Evolutionary conservation across 495 filamentous ascomycete genomes (phyloP), one percentile per base, ranked within the genome.

Genomic region (Penicillium cosmopolitanum): DNA sequence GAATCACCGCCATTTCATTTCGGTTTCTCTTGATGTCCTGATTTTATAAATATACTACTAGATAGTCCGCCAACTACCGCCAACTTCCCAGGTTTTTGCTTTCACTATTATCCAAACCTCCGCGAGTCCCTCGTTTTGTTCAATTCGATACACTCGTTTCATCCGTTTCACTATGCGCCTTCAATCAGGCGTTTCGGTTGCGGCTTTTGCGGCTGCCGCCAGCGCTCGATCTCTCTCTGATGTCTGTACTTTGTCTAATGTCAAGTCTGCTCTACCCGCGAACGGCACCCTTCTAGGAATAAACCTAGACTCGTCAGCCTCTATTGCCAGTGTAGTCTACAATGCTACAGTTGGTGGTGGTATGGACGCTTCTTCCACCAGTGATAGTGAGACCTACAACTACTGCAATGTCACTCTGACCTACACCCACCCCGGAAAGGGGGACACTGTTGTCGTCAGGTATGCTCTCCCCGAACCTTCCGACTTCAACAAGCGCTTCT

Each of bases 391-490:
- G 38, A 69, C 71, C 18, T 68, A 65, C 65, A 62, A 60, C 51
- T 76, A 74, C 65, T 76, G 73, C 62, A 76, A 74, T 50, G 71
- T 76, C 43, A 70, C 71, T 2, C 53, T 76, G 25, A 59, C 69
- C 57, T 76, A 76, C 65, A 66, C 62, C 11, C 71, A 74, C 64
- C 66, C 69, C 48, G 73, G 73, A 50, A 70, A 66, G 63, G 61
- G 48, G 12, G 70, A 74, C 44, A 58, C 57, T 15, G 60, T 76
- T 25, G 62, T 70, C 52, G 59, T 73, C 58, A 68, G 71, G 57
- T 73, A 71, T 35, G 71, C 66, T 43, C 66, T 76, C 57, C 73
- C 73, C 13, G 58, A 60, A 31, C 71, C 71, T 13, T 61, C 63
- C 7, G 66, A 70, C 42, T 76, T 71, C 66, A 68, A 76, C 61